phyloP scores from a whole-genome alignment of 768 basidiomycete species.

The Calocera cornea region DNA sequence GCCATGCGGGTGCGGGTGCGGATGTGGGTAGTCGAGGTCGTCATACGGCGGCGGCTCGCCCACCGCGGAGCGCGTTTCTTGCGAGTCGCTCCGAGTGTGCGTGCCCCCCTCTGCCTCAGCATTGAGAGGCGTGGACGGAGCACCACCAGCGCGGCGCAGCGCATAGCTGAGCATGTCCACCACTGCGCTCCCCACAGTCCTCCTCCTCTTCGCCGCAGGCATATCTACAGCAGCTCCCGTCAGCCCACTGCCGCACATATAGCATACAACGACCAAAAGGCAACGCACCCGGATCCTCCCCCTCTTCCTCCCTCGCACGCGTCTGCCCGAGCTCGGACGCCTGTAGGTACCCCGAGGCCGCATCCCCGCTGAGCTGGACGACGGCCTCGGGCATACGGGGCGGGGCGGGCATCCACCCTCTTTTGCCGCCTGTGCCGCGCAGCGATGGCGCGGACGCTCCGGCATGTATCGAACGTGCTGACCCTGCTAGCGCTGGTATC shows the following conservation, averaged over 20 bases:
- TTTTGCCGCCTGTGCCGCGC: background rate
- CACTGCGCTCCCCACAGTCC: background rate
- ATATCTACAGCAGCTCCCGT: no score
- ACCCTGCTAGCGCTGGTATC: no score
- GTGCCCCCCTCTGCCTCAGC: background rate
- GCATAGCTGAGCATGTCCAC: background rate
- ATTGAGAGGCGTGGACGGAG: background rate
- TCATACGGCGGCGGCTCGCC: background rate
- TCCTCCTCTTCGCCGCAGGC: background rate
- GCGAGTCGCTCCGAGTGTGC: background rate
- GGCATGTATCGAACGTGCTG: no score
- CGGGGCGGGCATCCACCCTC: background rate
- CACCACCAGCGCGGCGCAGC: background rate
- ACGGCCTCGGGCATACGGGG: background rate
- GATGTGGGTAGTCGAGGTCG: background rate
- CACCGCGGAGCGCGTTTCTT: background rate
- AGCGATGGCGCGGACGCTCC: no score
- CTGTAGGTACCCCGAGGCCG: background rate
- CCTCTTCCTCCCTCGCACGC: background rate
- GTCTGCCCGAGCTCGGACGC: background rate
- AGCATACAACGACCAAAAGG: background rate
- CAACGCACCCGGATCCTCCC: background rate
- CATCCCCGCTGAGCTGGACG: background rate
- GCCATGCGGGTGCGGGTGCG: no score
- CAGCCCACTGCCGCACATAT: no score